Evolutionary conservation across 148 eudicot species (phyloP).

Genomic region (Talinum fruticosum): DNA sequence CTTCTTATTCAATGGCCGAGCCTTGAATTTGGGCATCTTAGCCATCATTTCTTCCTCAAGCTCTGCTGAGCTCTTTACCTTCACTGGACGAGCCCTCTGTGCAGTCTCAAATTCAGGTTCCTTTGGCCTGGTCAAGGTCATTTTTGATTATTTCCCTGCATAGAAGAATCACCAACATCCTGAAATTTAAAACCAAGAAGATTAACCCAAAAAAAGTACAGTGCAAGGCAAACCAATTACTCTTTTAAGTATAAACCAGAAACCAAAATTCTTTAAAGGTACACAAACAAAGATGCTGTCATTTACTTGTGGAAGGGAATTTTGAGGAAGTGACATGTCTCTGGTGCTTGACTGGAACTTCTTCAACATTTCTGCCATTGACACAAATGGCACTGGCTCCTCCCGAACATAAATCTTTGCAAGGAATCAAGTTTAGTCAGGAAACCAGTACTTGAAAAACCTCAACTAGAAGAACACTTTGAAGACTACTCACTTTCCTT

Average conservation of each 20-base stretch:
- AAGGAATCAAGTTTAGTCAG: slow-evolving; percentile 18
- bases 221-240: not conserved
- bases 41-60: slow-evolving; percentile 98
- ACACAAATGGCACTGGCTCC: slow-evolving; percentile 60
- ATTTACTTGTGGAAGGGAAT: slow-evolving; percentile 46
- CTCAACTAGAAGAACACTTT: not conserved
- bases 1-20: slow-evolving; percentile 84
- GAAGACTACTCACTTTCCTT: slow-evolving; percentile 54
- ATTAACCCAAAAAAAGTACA: not conserved
- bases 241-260: not conserved
- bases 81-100: slow-evolving; percentile 70
- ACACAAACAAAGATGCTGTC: not conserved
- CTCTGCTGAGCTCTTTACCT: slow-evolving; percentile 82
- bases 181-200: slow-evolving; percentile 23
- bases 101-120: slow-evolving; percentile 87
- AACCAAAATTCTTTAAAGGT: not conserved
- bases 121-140: slow-evolving; percentile 82
- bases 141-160: slow-evolving; percentile 53
- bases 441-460: not conserved
- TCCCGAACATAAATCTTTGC: slow-evolving; percentile 82
- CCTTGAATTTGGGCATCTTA: slow-evolving; percentile 94
- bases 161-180: slow-evolving; percentile 32
- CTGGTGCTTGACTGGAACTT: slow-evolving; percentile 89
- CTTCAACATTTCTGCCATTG: slow-evolving; percentile 86
- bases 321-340: slow-evolving; percentile 48